Evolutionary conservation across 2,329 filamentous ascomycete genomes (phyloP), one percentile per base, ranked within the genome.

Genomic region (Exophiala spinifera): DNA sequence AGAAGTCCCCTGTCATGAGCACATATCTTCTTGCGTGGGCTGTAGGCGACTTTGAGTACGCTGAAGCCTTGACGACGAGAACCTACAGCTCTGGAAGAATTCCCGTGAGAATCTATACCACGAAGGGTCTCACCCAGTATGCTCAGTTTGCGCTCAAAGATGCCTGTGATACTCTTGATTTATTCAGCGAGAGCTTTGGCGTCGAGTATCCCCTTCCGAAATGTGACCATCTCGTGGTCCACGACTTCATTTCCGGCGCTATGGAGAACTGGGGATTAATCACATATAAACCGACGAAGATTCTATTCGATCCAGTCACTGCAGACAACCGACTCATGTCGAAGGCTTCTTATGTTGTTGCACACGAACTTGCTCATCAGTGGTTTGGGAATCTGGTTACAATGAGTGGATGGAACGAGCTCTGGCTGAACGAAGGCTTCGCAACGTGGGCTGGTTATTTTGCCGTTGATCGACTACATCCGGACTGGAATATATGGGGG

Each of bases 221-320:
- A 78, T 87, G 89, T 4, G 91, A 96, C 70, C 79, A 96, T 46
- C 79, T 96, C 39, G 90, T 90, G 56, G 91, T 95, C 11, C 90
- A 95, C 73, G 91, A 96, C 75, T 96, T 99, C 76, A 94, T 74
- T 8, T 72, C 72, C 69, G 87, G 88, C 43, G 90, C 90, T 63
- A 95, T 95, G 89, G 91, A 96, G 77, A 95, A 95, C 70, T 96
- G 91, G 91, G 91, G 91, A 63, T 79, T 99, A 49, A 89, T 99
- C 55, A 97, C 94, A 28, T 99, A 97, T 75, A 83, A 91, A 61
- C 95, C 92, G 10, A 96, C 92, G 8, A 91, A 92, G 46, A 87
- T 99, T 20, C 80, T 99, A n/a, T 97, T 94, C 67, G 92, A 99
- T 66, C 90, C 95, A 70, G 85, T 90, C 69, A 88, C 87, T 45